phyloP scores from a whole-genome alignment of 805 yeast species.

The Candida schatavii region DNA sequence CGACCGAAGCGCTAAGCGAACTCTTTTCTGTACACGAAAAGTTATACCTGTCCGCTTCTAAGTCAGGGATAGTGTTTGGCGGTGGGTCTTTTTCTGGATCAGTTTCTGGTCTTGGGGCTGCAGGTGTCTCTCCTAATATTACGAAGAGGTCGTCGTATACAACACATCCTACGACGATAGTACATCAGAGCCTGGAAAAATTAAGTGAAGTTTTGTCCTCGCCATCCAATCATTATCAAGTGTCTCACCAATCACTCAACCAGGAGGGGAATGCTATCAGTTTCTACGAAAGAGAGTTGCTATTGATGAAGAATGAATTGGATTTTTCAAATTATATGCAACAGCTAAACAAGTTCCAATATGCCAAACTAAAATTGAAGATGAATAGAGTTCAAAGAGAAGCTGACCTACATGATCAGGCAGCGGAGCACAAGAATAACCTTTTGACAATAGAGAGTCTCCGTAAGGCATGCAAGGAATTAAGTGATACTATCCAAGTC shows the following conservation, averaged over 20 bases:
- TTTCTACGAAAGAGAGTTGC: slow-evolving; percentile 56
- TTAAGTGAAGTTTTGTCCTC: neutral
- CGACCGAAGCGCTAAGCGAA: slow-evolving; percentile 18
- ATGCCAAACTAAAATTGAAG: slow-evolving; percentile 15
- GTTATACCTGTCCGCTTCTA: slow-evolving; percentile 17
- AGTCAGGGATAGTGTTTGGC: neutral
- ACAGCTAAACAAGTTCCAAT: slow-evolving; percentile 38
- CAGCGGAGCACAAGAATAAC: slow-evolving; percentile 9
- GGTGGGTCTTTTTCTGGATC: neutral
- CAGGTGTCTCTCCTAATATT: neutral
- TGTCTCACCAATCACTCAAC: neutral
- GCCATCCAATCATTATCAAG: neutral
- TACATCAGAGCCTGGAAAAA: neutral
- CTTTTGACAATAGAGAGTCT: slow-evolving; percentile 7
- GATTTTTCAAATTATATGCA: slow-evolving; percentile 57
- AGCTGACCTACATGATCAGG: slow-evolving; percentile 8
- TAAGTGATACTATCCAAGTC: slow-evolving; percentile 8
- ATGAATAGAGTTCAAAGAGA: slow-evolving; percentile 12
- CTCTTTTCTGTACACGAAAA: slow-evolving; percentile 33
- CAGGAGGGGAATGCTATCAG: slow-evolving; percentile 28
- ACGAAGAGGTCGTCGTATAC: slow-evolving; percentile 1
- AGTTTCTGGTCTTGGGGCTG: too few species aligned
- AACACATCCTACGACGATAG: slow-evolving; percentile 1
- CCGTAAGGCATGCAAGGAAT: slow-evolving; percentile 6
- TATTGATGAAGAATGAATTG: slow-evolving; percentile 56